A percentile compares a stretch with the other conserved stretches of the same genome.
These are phyloP conservation scores for Strigomonas oncopelti DNA, from an alignment of 208 protist genomes.

Conservation along the genomic window DNA sequence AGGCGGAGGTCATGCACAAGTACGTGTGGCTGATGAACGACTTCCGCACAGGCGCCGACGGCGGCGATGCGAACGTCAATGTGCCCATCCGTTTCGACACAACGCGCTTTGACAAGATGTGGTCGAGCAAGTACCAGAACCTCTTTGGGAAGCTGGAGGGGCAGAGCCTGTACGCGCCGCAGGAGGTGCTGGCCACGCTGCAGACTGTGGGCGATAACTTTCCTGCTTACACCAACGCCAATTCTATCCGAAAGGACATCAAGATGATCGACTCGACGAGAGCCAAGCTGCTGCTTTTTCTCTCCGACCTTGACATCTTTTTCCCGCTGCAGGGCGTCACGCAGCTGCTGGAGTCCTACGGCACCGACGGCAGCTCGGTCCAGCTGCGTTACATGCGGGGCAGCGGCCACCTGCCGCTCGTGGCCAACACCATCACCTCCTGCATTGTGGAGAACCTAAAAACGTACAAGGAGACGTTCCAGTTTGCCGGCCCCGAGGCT, in stretches of 20 bases:
- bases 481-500: not conserved
- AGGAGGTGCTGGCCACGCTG: too few relatives aligned
- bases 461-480: conserved; percentile 13
- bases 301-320: conserved; percentile 14
- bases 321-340: conserved; percentile 6
- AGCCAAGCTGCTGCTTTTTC: conserved; percentile 14
- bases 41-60: conserved; percentile 2
- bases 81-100: not conserved
- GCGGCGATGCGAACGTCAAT: not conserved
- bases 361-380: not conserved
- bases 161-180: too few relatives aligned
- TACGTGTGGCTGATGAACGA: conserved; percentile 16
- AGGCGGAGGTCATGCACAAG: not conserved
- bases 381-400: conserved; percentile 20
- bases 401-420: conserved; percentile 20
- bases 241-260: too few relatives aligned
- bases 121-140: not conserved
- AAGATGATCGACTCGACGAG: not conserved
- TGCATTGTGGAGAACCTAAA: conserved; percentile 40
- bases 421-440: conserved; percentile 13
- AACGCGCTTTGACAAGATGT: not conserved
- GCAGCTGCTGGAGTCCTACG: not conserved
- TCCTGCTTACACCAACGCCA: not conserved
- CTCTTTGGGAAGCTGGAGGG: too few relatives aligned
- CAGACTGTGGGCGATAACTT: not conserved